These are phyloP conservation scores for Aspergillus ustus DNA, from an alignment of 2,329 filamentous ascomycete genomes.

Conservation along the genomic window DNA sequence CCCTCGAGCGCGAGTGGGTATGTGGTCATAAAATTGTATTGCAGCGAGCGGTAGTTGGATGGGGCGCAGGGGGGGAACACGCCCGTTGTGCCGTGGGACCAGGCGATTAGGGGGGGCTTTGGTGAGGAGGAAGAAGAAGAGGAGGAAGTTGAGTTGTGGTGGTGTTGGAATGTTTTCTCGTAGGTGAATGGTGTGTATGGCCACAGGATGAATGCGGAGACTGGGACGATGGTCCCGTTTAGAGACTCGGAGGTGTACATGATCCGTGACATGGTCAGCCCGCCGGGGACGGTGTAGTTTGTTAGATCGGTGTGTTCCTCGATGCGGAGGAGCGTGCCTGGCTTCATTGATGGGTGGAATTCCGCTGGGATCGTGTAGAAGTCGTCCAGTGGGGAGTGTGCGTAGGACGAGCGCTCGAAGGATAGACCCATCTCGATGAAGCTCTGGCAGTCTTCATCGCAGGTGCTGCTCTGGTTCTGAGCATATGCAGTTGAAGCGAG, in stretches of 20 bases:
- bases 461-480: neutral
- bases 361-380: neutral
- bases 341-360: neutral
- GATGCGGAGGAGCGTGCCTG: neutral
- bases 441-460: neutral
- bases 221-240: neutral
- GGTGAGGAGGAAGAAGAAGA: no score
- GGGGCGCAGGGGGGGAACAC: neutral
- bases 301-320: neutral
- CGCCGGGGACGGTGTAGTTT: neutral
- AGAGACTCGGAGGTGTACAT: neutral
- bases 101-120: neutral
- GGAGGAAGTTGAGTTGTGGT: neutral
- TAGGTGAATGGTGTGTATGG: neutral
- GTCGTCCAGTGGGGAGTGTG: neutral
- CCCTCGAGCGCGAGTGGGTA: neutral
- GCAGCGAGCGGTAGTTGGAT: neutral
- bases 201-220: neutral
- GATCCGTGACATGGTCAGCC: neutral
- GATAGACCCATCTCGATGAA: neutral
- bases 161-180: neutral
- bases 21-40: neutral
- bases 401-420: neutral
- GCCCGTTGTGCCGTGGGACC: neutral
- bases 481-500: neutral